Evolutionary conservation across 2,329 filamentous ascomycete species (phyloP).

Genomic region (Scolecobasidium constrictum): DNA sequence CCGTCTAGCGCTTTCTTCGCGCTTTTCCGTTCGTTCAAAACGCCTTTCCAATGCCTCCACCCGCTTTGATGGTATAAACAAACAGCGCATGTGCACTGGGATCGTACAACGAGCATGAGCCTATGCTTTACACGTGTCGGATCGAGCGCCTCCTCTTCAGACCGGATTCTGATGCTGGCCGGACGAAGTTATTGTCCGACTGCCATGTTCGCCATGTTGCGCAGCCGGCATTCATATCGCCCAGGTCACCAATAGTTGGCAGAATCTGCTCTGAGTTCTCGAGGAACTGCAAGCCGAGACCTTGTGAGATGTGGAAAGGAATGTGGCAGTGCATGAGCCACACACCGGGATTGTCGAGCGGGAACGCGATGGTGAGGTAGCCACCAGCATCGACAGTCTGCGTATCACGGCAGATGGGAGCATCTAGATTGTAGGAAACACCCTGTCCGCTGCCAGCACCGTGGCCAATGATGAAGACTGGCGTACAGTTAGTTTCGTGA

Average conservation of each 20-base stretch:
- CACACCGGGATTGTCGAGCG: constrained; percentile 40
- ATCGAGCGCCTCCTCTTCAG: constrained; percentile 6
- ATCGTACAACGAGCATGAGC: background rate
- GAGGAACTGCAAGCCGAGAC: constrained; percentile 12
- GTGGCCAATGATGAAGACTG: constrained; percentile 6
- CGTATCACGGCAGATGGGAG: constrained; percentile 23
- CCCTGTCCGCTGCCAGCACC: constrained; percentile 8
- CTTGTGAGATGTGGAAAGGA: constrained; percentile 12
- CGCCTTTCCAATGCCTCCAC: background rate
- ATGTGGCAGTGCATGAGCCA: constrained; percentile 18
- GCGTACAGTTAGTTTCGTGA: background rate
- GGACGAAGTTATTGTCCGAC: background rate
- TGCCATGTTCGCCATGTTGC: constrained; percentile 15
- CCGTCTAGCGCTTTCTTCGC: too few species aligned
- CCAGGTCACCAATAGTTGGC: constrained; percentile 13
- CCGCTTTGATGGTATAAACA: constrained; percentile 1
- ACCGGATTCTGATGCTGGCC: constrained; percentile 8
- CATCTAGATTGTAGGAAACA: constrained; percentile 16
- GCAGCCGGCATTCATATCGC: constrained; percentile 18
- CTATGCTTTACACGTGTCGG: constrained; percentile 4
- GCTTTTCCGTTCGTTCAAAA: too few species aligned
- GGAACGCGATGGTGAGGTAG: constrained; percentile 40
- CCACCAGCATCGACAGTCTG: constrained; percentile 19
- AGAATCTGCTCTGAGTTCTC: constrained; percentile 10
- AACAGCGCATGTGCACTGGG: background rate